phyloP scores from a whole-genome alignment of 148 eudicot genomes.

The Cornus suecica region DNA sequence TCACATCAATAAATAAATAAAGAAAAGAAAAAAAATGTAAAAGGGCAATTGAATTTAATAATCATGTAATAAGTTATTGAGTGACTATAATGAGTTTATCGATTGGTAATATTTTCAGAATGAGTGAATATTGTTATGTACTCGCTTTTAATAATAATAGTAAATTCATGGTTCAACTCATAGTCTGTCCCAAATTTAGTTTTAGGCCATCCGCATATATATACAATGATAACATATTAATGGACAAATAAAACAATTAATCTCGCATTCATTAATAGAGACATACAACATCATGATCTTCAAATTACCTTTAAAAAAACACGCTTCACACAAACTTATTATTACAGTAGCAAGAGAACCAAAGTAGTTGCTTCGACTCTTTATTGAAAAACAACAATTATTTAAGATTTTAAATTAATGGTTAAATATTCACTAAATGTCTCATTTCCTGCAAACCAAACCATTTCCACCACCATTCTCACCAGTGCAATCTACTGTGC shows the following conservation, averaged over 20 bases:
- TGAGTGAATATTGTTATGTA: no score
- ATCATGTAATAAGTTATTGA: no score
- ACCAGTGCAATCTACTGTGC: conserved; percentile 23
- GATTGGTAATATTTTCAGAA: no score
- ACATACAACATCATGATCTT: background rate
- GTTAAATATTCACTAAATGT: conserved; percentile 11
- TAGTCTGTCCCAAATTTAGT: no score
- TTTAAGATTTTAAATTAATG: background rate
- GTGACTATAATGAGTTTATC: no score
- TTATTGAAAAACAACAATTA: background rate
- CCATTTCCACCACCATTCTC: conserved; percentile 19
- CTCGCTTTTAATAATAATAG: no score
- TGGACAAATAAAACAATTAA: background rate
- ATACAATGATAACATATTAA: no score
- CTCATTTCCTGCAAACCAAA: conserved; percentile 23
- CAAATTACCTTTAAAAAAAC: no score
- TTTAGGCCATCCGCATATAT: no score
- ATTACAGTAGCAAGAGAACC: background rate
- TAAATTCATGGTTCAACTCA: background rate
- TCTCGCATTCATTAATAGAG: background rate
- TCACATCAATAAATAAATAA: no score
- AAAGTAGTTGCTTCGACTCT: background rate
- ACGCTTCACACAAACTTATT: background rate
- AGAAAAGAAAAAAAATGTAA: no score
- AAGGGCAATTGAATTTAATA: no score